phyloP scores from a whole-genome alignment of 495 filamentous ascomycete species.

The Alectoria sarmentosa region DNA sequence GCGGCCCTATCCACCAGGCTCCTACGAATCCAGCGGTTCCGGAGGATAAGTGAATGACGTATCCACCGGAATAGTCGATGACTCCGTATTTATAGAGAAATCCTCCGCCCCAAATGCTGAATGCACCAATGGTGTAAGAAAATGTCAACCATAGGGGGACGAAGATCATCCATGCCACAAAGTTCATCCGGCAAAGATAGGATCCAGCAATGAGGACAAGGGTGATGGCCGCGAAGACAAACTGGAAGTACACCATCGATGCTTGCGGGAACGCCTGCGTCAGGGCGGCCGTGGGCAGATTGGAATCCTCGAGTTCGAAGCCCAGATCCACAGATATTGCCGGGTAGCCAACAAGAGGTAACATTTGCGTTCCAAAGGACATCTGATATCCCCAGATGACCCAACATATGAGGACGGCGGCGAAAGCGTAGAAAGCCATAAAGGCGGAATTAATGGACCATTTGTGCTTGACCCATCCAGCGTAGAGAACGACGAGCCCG shows the following conservation, averaged over 20 bases:
- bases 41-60: slow-evolving; percentile 51
- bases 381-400: slow-evolving; percentile 50
- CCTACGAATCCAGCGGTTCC: slow-evolving; percentile 50
- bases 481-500: slow-evolving; percentile 48
- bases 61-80: slow-evolving; percentile 52
- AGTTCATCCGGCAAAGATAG: slow-evolving; percentile 47
- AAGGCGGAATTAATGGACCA: slow-evolving; percentile 51
- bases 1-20: slow-evolving; percentile 48
- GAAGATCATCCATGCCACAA: slow-evolving; percentile 51
- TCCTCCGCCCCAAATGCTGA: slow-evolving; percentile 50
- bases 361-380: slow-evolving; percentile 43
- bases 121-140: slow-evolving; percentile 40
- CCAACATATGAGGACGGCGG: slow-evolving; percentile 47
- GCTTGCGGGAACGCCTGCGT: slow-evolving; percentile 39
- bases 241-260: slow-evolving; percentile 55
- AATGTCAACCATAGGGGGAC: slow-evolving; percentile 45
- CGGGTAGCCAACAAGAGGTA: slow-evolving; percentile 46
- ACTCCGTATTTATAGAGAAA: slow-evolving; percentile 46
- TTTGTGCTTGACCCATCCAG: slow-evolving; percentile 50
- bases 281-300: slow-evolving; percentile 39
- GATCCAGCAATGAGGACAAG: slow-evolving; percentile 46
- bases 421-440: slow-evolving; percentile 53
- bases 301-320: slow-evolving; percentile 39
- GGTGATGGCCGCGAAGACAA: slow-evolving; percentile 53
- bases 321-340: slow-evolving; percentile 42